Base-by-base conservation (phyloP, 148 eudicot species). In the Rhododendron simsii region DNA sequence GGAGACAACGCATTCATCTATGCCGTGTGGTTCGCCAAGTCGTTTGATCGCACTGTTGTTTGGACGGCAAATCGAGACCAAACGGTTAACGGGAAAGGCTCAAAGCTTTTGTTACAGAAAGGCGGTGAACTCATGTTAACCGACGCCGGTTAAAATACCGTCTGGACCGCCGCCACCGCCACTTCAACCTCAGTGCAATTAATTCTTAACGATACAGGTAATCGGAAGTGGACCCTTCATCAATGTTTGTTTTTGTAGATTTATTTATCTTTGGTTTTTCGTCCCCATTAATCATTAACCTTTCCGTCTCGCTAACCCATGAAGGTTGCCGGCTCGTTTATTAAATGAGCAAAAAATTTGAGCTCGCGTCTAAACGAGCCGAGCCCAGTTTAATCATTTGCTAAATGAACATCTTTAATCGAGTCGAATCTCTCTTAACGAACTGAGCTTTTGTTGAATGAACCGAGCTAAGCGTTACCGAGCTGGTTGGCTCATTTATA, bases 21-120 rank as follows among this genome's bases (percentile, higher is more conserved):
- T 41, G 90, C 89, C 1, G 84, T 91, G 35, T 92, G 90, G 92
- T 86, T 85, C 80, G 59, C 86, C 15, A 39, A 74, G 44, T 74
- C 87, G 50, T 37, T 57, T 21, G 20, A 53, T 53, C 86, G 53
- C 67, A 87, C 91, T 35, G 67, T 87, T 0, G 86, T 89, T 47
- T 93, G 95, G 93, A 90, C 90, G 88, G 93, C 93, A 3, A 92
- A 93, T 47, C 82, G 92, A 44, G 93, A 93, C 83, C 47, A 90
- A 75, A 93, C 93, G 1, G 89, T 93, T 1, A 93, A 91, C 5
- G 88, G 90, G 9, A 89, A 80, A 71, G 16, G 7, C 35, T 93
- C 95, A 8, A 83, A 85, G 78, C 86, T 93, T 12, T 86, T 82
- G 18, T 69, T 93, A 1, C 57, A 8, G 4, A 81, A 85, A 83